These are phyloP conservation scores for Lactarius psammicola DNA, from an alignment of 768 basidiomycete genomes.

Conservation along the genomic window DNA sequence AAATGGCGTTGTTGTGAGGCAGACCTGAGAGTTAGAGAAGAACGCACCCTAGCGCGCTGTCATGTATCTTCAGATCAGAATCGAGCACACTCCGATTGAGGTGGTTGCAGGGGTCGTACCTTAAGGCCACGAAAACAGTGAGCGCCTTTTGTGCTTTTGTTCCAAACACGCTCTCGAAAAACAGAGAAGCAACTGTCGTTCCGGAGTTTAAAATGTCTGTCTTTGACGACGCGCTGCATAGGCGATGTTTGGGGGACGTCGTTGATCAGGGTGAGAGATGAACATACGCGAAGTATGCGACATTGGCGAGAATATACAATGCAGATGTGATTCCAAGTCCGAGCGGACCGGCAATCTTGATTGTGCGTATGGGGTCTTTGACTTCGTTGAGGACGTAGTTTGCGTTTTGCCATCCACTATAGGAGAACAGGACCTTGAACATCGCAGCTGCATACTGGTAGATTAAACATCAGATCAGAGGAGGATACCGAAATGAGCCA, in stretches of 20 bases:
- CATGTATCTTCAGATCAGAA: neutral
- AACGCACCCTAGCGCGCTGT: conserved; percentile 40
- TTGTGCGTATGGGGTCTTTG: conserved; percentile 55
- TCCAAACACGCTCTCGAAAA: conserved; percentile 61
- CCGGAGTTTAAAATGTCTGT: conserved; percentile 48
- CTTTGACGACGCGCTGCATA: conserved; percentile 43
- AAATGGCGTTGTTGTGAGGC: neutral
- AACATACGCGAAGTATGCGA: conserved; percentile 55
- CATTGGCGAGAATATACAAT: conserved; percentile 55
- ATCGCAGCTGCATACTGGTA: conserved; percentile 58
- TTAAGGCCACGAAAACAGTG: conserved; percentile 57
- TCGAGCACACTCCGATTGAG: neutral
- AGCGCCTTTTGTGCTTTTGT: conserved; percentile 50
- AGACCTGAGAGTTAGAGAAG: neutral
- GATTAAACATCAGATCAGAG: neutral
- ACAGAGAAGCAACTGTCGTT: conserved; percentile 58
- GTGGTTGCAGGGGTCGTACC: conserved; percentile 35
- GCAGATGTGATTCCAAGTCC: conserved; percentile 53
- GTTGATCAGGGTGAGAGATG: neutral
- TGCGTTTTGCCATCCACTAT: conserved; percentile 53
- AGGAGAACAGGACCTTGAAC: conserved; percentile 54
- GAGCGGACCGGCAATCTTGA: conserved; percentile 61
- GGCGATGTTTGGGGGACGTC: neutral
- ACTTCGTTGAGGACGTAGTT: conserved; percentile 64
- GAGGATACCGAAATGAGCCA: neutral